A percentile compares a stretch with the other conserved stretches of the same genome.
Conservation (phyloP, 441 rosid species). For the Eutrema salsugineum region DNA sequence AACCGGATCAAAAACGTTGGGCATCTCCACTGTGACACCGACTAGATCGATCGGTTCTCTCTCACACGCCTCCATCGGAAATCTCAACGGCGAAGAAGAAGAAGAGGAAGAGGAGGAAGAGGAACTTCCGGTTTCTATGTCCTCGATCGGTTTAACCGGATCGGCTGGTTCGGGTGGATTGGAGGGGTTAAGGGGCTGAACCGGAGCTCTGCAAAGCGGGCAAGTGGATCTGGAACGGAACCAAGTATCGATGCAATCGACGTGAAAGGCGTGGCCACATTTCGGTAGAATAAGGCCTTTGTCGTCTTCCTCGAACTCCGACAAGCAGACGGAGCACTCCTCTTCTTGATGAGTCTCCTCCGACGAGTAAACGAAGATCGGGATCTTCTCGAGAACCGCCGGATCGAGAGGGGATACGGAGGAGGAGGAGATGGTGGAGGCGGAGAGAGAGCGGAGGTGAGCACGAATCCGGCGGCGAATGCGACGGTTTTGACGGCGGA, state of each 20-base stretch:
- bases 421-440: background rate
- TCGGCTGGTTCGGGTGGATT: background rate
- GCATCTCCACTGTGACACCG: constrained; percentile 39
- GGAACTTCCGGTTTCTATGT: constrained; percentile 18
- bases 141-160: constrained; percentile 15
- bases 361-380: constrained; percentile 22
- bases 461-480: constrained; percentile 31
- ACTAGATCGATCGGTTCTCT: constrained; percentile 30
- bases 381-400: constrained; percentile 22
- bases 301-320: constrained; percentile 52
- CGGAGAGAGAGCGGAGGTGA: constrained; percentile 22
- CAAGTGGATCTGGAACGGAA: constrained; percentile 52
- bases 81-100: constrained; percentile 20
- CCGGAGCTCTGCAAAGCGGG: constrained; percentile 61
- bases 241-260: constrained; percentile 64
- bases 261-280: constrained; percentile 58
- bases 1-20: constrained; percentile 18
- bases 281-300: constrained; percentile 46
- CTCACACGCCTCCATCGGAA: constrained; percentile 28
- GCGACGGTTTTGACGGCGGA: constrained; percentile 30
- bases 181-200: constrained; percentile 21
- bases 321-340: constrained; percentile 57
- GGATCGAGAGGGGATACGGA: constrained; percentile 22
- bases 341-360: constrained; percentile 1
- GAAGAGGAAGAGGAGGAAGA: constrained; percentile 25